Evolutionary conservation across 257 asterid species (phyloP).

Genomic region (Sherardia arvensis): DNA sequence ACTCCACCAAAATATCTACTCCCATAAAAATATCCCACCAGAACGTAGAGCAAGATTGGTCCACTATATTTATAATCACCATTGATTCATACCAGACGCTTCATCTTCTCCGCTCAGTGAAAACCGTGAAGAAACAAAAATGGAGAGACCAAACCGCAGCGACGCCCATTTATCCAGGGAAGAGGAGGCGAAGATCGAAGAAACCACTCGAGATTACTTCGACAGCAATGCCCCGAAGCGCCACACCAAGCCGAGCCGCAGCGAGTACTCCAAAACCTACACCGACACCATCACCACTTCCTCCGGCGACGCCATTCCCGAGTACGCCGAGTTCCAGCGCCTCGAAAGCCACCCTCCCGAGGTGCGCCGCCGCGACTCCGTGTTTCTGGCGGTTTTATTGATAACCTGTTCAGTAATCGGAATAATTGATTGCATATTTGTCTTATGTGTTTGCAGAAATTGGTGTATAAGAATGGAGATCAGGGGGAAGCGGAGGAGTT

Average conservation of each 20-base stretch:
- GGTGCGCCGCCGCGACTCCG: slow-evolving; percentile 11
- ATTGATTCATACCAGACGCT: neutral
- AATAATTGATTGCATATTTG: neutral
- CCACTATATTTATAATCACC: neutral
- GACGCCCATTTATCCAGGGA: slow-evolving; percentile 54
- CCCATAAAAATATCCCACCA: neutral
- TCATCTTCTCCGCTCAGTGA: neutral
- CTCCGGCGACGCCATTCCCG: slow-evolving; percentile 36
- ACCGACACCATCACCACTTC: slow-evolving; percentile 29
- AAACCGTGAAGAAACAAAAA: neutral
- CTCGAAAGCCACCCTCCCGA: slow-evolving; percentile 52
- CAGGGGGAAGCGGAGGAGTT: slow-evolving; percentile 51
- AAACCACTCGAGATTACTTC: slow-evolving; percentile 49
- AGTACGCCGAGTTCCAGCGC: slow-evolving; percentile 41
- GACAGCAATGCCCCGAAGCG: slow-evolving; percentile 73
- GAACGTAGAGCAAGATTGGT: neutral
- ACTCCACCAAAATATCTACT: slow-evolving; percentile 2
- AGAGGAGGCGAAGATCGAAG: slow-evolving; percentile 60
- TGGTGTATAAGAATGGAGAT: slow-evolving; percentile 34
- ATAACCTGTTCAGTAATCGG: no score
- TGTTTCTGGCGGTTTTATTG: neutral
- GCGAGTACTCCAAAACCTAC: slow-evolving; percentile 60
- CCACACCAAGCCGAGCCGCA: slow-evolving; percentile 87
- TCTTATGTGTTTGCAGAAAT: slow-evolving; percentile 30
- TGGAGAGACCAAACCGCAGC: slow-evolving; percentile 62